Base-by-base conservation (phyloP, 371 early-diverging fungal species). In the Circinella umbellata region DNA sequence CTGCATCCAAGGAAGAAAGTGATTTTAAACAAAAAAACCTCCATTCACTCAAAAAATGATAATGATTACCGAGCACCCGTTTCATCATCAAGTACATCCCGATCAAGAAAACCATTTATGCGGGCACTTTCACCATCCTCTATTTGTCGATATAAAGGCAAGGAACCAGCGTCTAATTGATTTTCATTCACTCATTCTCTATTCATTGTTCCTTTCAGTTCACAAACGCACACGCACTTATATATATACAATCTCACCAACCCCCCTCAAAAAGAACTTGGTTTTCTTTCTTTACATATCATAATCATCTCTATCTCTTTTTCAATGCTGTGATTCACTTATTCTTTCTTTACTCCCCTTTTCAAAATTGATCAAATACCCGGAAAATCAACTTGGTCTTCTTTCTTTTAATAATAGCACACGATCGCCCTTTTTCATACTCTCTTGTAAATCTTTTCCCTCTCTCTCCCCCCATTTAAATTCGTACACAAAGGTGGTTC, bases 1-100 rank as follows among this genome's bases (percentile, higher is more conserved):
- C 27, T 57, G 27, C 57, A 57, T 57, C 57, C 57, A 57, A 57
- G 57, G 57, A 57, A 57, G 14, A 57, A 57, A n/a, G 34, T 57
- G 6, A 57, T 57, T 2, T 14, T 57, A 7, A 57, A 57, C 57
- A 57, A 57, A 18, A 57, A 57, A 14, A 34, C 6, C 13, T 57
- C 57, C 8, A 7, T 34, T 34, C 42, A 42, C 11, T 42, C 42
- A 9, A 3, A 2, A 42, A 42, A 11, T 42, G 42, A 42, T 42
- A 34, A n/a, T n/a, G 57, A 57, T n/a, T 57, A 57, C 27, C 57
- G 57, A 34, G 34, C 20, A 57, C 57, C 57, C 4, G 1, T 57
- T 5, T 27, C 57, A 34, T 57, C 57, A 18, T 14, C 57, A 18
- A 27, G 27, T 13, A 27, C 57, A 34, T 57, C 57, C 6, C 34